These are phyloP conservation scores for Tremella yokohamensis DNA, from an alignment of 768 basidiomycete species.

Conservation along the genomic window DNA sequence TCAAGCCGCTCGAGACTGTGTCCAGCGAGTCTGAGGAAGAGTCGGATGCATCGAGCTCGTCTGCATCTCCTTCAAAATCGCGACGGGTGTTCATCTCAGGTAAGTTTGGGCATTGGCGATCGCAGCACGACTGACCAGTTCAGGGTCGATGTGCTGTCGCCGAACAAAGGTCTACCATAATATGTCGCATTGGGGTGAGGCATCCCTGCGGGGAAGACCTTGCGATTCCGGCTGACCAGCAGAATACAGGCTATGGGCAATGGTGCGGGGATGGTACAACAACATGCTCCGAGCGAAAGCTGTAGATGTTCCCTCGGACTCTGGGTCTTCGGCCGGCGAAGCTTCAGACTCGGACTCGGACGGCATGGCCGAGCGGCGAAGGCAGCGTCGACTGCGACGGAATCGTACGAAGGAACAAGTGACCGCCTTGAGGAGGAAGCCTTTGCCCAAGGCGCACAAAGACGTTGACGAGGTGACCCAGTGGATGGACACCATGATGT, in stretches of 20 bases:
- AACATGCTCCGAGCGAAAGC: slow-evolving; percentile 44
- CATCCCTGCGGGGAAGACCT: slow-evolving; percentile 53
- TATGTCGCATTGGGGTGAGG: slow-evolving; percentile 51
- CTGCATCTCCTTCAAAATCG: slow-evolving; percentile 3
- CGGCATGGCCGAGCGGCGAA: slow-evolving; percentile 12
- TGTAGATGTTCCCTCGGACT: slow-evolving; percentile 47
- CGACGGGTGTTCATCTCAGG: slow-evolving; percentile 27
- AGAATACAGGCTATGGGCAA: slow-evolving; percentile 35
- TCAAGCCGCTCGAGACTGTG: slow-evolving; percentile 51
- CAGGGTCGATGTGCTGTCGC: slow-evolving; percentile 23
- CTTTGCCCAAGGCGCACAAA: slow-evolving; percentile 17
- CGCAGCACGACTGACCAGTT: neutral
- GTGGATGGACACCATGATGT: slow-evolving; percentile 43
- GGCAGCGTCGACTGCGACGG: slow-evolving; percentile 6
- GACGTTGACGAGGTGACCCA: slow-evolving; percentile 41
- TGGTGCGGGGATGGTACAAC: slow-evolving; percentile 33
- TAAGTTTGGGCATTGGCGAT: slow-evolving; percentile 10
- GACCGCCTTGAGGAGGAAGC: slow-evolving; percentile 5
- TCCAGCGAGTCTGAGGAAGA: slow-evolving; percentile 56
- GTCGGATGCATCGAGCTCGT: neutral
- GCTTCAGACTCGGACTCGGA: slow-evolving; percentile 15
- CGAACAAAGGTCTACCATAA: slow-evolving; percentile 42
- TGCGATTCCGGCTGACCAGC: neutral
- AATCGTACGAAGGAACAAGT: slow-evolving; percentile 17
- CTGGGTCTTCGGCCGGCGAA: slow-evolving; percentile 17